Evolutionary conservation across 805 yeast species (phyloP), one percentile per base, ranked within the genome.

Genomic region (Saturnispora besseyi): DNA sequence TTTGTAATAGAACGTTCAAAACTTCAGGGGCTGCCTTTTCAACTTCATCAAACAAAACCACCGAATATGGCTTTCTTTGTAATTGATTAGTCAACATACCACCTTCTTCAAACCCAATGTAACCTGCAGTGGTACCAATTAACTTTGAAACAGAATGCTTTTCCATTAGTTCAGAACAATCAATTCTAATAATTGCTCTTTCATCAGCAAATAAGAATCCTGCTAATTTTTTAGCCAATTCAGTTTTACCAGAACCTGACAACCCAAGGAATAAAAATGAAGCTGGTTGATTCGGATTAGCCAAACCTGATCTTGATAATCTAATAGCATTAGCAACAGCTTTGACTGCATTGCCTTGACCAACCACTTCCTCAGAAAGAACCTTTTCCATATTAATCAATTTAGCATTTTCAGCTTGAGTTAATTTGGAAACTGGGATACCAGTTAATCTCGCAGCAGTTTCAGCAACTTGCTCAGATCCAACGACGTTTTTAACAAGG

Each of bases 11-110:
- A 21, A 93, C 84, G 8, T 96, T 93, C 63, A 91, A 74, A 2
- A 93, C 99, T 65, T 91, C 98, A 1, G 99, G 99, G 6, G 96
- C 96, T 15, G 99, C 99, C 69, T 93, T 93, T 65, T 93, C 99
- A 50, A 93, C 96, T 71, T 93, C 99, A 69, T 93, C 99, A 62
- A 93, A 93, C 54, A 93, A 74, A 38, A 93, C 76, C n/a, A 93
- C 99, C 5, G 97, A 87, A 70, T 93, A 93, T 50, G 99, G 99
- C 54, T 84, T 83, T 62, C 96, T 79, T 53, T 87, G 77, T 50
- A 93, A 75, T 56, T 93, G 96, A 61, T 93, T 95, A 5, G 99
- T 93, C 57, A 93, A 76, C 59, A 91, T 78, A 57, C 99, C 99
- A 66, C 99, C 99, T 67, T 93, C 96, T 65, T 90, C 97, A 66